Evolutionary conservation across 1,284 basidiomycete genomes (phyloP).

Genomic region (Mrakiaceae sp.): DNA sequence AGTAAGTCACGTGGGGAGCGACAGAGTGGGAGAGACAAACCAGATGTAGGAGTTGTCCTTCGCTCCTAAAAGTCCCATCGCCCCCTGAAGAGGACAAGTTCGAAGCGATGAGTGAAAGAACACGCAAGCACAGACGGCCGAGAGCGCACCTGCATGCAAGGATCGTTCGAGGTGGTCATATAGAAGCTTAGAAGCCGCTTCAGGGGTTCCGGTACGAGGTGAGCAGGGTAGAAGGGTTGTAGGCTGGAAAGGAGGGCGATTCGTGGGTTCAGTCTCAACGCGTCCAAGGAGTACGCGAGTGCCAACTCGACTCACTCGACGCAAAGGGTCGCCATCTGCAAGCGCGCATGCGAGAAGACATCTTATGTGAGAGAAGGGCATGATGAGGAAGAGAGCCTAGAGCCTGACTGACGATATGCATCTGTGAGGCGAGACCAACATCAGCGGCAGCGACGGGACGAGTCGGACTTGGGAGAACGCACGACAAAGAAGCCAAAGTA

Average conservation of each 20-base stretch:
- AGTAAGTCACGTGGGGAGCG: not conserved
- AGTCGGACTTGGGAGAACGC: constrained; percentile 19
- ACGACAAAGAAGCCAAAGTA: constrained; percentile 56
- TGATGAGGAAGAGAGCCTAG: not conserved
- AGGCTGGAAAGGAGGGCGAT: constrained; percentile 24
- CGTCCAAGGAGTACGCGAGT: not conserved
- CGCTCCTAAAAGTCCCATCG: too few relatives aligned
- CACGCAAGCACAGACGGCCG: constrained; percentile 49
- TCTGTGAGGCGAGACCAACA: constrained; percentile 30
- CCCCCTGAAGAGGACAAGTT: too few relatives aligned
- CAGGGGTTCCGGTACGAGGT: constrained; percentile 42
- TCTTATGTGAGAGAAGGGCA: not conserved
- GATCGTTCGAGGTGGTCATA: constrained; percentile 12
- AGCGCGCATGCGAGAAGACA: not conserved
- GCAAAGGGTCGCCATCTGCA: constrained; percentile 45
- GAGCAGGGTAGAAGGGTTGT: constrained; percentile 52
- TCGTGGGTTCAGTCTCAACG: not conserved
- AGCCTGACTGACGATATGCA: constrained; percentile 40
- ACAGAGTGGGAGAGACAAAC: not conserved
- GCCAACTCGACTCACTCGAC: constrained; percentile 38
- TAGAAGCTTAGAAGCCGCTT: constrained; percentile 32
- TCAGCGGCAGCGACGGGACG: not conserved
- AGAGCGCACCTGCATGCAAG: constrained; percentile 48
- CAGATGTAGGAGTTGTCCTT: constrained; percentile 15
- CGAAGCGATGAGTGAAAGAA: too few relatives aligned